Conservation (phyloP, 345 rosid species). For the Microthlaspi erraticum region DNA sequence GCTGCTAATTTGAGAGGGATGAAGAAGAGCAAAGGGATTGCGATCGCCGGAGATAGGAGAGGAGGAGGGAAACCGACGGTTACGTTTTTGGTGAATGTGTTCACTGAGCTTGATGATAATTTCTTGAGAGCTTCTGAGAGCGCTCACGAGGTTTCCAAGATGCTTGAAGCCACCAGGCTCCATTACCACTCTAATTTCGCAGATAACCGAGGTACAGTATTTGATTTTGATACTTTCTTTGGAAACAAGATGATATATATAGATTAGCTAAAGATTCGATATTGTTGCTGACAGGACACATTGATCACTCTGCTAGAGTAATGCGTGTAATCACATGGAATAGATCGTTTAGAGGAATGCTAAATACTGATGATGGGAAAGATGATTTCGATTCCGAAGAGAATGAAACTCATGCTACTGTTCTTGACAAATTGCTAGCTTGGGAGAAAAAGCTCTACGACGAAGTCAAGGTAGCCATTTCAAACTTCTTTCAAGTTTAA, state of each 20-base stretch:
- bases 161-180: conserved; percentile 91
- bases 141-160: conserved; percentile 91
- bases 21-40: conserved; percentile 53
- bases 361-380: conserved; percentile 57
- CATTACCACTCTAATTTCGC: conserved; percentile 99
- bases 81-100: conserved; percentile 56
- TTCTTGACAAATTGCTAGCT: conserved; percentile 93
- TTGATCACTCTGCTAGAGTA: conserved; percentile 90
- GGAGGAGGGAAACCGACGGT: conserved; percentile 39
- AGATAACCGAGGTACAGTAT: conserved; percentile 74
- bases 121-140: conserved; percentile 90
- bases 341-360: conserved; percentile 74
- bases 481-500: not conserved
- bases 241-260: not conserved
- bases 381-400: conserved; percentile 83
- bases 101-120: conserved; percentile 77
- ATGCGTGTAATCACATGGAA: conserved; percentile 99
- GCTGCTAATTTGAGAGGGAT: conserved; percentile 43
- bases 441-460: conserved; percentile 99
- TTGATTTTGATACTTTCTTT: not conserved
- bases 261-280: not conserved
- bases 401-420: conserved; percentile 93
- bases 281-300: conserved; percentile 65
- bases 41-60: conserved; percentile 49
- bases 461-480: conserved; percentile 81